These are phyloP conservation scores for Gymnopilus junonius DNA, from an alignment of 768 basidiomycete species.

Conservation along the genomic window DNA sequence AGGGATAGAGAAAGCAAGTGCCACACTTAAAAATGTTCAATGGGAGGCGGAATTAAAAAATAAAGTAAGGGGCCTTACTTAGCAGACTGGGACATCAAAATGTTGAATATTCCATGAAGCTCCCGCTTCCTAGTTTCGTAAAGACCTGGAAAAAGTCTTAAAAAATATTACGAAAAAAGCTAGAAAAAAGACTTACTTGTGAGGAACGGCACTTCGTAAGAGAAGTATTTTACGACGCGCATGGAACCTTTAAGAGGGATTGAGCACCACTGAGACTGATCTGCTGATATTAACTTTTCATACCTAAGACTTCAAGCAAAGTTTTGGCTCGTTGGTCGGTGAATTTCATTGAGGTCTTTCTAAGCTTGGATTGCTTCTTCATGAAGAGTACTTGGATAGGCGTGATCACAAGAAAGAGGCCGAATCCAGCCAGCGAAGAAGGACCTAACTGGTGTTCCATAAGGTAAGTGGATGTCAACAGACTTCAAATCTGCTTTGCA, in stretches of 20 bases:
- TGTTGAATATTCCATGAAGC: slow-evolving; percentile 56
- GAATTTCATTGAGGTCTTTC: slow-evolving; percentile 59
- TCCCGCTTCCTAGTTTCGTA: slow-evolving; percentile 56
- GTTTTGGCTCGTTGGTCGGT: slow-evolving; percentile 68
- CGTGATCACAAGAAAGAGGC: slow-evolving; percentile 62
- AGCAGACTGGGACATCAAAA: slow-evolving; percentile 63
- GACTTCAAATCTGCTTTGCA: background rate
- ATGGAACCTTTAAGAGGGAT: slow-evolving; percentile 47
- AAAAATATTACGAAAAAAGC: background rate
- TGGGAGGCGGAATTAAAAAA: background rate
- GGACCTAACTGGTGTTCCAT: slow-evolving; percentile 56
- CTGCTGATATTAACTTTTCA: slow-evolving; percentile 3
- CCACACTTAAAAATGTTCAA: slow-evolving; percentile 38
- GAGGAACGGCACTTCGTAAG: slow-evolving; percentile 71
- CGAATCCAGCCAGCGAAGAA: slow-evolving; percentile 72
- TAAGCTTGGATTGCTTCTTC: slow-evolving; percentile 56
- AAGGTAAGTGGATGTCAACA: background rate
- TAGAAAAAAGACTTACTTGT: slow-evolving; percentile 45
- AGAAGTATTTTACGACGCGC: slow-evolving; percentile 78
- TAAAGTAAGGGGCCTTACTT: slow-evolving; percentile 46
- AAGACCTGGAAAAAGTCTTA: slow-evolving; percentile 48
- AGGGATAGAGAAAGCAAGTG: slow-evolving; percentile 61
- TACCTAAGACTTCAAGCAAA: slow-evolving; percentile 67
- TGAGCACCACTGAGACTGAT: background rate
- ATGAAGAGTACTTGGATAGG: slow-evolving; percentile 72